Percentiles rank a stretch among this genome's conserved stretches.
These are phyloP conservation scores for Orbilia blumenaviensis DNA, from an alignment of 2,329 filamentous ascomycete species.

Conservation along the genomic window DNA sequence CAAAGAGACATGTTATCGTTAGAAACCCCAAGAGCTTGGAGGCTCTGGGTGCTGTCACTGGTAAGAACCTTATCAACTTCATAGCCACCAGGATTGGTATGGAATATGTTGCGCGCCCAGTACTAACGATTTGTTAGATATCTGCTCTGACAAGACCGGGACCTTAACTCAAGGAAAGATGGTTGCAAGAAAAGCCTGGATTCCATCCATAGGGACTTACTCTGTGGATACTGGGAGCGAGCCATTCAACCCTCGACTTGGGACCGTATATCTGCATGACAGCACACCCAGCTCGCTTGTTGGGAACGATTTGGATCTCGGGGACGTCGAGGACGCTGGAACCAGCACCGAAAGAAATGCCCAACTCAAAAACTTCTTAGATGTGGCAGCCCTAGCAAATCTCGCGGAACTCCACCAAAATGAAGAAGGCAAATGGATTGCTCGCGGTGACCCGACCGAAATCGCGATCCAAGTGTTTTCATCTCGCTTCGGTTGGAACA, in stretches of 20 bases:
- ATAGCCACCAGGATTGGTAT: neutral
- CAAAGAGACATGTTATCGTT: conserved; percentile 68
- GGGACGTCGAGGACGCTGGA: neutral
- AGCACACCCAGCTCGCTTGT: conserved; percentile 60
- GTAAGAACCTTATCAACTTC: neutral
- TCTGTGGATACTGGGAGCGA: conserved; percentile 67
- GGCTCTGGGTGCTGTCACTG: conserved; percentile 70
- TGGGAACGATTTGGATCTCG: neutral
- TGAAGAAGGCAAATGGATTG: conserved; percentile 67
- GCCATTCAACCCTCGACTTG: conserved; percentile 68
- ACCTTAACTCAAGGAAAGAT: conserved; percentile 72
- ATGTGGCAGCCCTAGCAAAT: conserved; percentile 67
- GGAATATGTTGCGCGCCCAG: no score
- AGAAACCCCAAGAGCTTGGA: conserved; percentile 69
- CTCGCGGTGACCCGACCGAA: conserved; percentile 74
- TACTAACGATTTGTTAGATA: conserved; percentile 58
- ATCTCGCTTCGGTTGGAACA: conserved; percentile 72
- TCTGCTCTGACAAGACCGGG: conserved; percentile 68
- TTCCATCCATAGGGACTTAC: conserved; percentile 69
- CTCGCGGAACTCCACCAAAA: conserved; percentile 54
- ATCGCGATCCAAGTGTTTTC: conserved; percentile 80
- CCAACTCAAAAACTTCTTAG: conserved; percentile 67
- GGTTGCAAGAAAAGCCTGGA: conserved; percentile 70
- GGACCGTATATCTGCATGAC: conserved; percentile 62
- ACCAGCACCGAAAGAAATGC: conserved; percentile 59